Evolutionary conservation across 805 yeast genomes (phyloP), one percentile per base, ranked within the genome.

Genomic region (Saccharomycopsis sp.): DNA sequence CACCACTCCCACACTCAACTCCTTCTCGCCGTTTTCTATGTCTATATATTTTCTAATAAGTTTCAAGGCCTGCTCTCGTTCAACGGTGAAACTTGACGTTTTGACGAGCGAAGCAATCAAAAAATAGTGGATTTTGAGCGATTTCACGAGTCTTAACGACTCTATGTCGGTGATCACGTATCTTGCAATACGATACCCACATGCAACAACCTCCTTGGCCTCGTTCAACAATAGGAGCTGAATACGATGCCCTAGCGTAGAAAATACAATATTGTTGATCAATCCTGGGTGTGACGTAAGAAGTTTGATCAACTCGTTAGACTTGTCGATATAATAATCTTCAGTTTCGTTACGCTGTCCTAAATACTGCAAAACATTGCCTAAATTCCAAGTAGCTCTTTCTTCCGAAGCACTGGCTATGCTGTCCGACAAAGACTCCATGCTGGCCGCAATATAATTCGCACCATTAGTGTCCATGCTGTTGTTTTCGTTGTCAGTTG

Each of bases 41-140:
- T 78, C 84, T 1, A 87, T 65, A 58, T 87, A 82, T 35, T 78
- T 74, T 29, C 97, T 75, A 0, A 90, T 72, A 24, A 90, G 72
- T 65, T 86, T 87, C 35, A 93, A 66, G 0, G 96, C 94, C 66
- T 91, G 90, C 53, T 83, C 85, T 60, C 91, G 79, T 65, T 92
- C 97, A 1, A 82, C 70, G 23, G 82, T 78, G 58, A 67, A 70
- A 1, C 81, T 69, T 42, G 77, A 72, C 22, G 83, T 85, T 55
- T 83, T 83, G 0, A 87, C 77, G 38, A 93, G 71, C 0, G 96
- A 78, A 15, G 83, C 75, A 1, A 88, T 80, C 3, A 90, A 68
- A 61, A 85, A 82, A 1, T 81, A 76, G 58, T 89, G 89, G 2
- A 89, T 67, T 58, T 84, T 80, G 20, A 58, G 29, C 25, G 19